phyloP scores from a whole-genome alignment of 2,329 filamentous ascomycete species.

The Fusarium marasasianum region DNA sequence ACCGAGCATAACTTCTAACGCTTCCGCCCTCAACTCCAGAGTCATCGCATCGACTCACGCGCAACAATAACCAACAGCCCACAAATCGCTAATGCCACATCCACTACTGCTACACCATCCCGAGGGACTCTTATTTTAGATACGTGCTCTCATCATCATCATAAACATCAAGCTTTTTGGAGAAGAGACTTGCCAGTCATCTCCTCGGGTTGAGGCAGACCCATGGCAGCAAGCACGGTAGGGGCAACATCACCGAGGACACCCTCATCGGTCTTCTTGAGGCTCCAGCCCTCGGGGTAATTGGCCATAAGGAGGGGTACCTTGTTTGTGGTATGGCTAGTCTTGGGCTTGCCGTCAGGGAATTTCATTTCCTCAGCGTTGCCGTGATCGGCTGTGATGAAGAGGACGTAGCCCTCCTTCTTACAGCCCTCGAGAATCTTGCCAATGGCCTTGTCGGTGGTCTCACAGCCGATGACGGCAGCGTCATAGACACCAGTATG shows the following conservation, averaged over 20 bases:
- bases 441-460: conserved; percentile 94
- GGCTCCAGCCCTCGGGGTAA: conserved; percentile 85
- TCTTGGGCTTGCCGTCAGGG: conserved; percentile 94
- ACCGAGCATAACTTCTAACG: conserved; percentile 26
- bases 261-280: conserved; percentile 79
- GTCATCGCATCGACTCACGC: conserved; percentile 16
- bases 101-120: conserved; percentile 22
- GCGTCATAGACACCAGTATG: conserved; percentile 98
- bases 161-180: conserved; percentile 67
- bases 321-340: conserved; percentile 96
- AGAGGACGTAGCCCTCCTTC: conserved; percentile 90
- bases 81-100: conserved; percentile 26
- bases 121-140: not conserved
- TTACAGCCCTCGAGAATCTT: conserved; percentile 93
- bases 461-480: conserved; percentile 82
- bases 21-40: conserved; percentile 39
- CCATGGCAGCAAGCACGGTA: conserved; percentile 92
- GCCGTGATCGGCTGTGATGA: conserved; percentile 96
- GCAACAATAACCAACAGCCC: conserved; percentile 26
- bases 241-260: conserved; percentile 98
- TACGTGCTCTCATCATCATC: conserved; percentile 1
- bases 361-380: conserved; percentile 99
- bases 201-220: conserved; percentile 85
- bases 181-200: conserved; percentile 91
- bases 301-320: conserved; percentile 99